Conservation (phyloP, 2,329 filamentous ascomycete genomes). For the Grosmannia clavigera region DNA sequence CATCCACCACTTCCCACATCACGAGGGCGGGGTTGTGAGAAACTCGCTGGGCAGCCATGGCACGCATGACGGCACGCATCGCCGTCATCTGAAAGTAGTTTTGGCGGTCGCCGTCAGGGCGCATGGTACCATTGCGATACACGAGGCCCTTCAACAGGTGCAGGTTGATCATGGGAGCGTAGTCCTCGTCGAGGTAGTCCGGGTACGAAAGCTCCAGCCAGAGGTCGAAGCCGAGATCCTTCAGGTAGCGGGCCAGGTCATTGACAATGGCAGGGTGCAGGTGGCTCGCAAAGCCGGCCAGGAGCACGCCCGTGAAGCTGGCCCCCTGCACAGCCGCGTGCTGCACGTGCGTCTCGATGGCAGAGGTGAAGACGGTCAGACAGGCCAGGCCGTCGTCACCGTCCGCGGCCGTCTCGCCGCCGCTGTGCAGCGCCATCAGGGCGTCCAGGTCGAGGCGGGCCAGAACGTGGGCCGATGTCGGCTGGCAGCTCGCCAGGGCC, state of each 20-base stretch:
- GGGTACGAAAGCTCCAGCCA: constrained; percentile 16
- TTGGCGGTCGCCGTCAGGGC: constrained; percentile 8
- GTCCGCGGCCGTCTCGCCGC: not conserved
- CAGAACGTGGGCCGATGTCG: not conserved
- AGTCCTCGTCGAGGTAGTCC: constrained; percentile 13
- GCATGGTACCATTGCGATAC: constrained; percentile 10
- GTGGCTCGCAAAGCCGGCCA: constrained; percentile 1
- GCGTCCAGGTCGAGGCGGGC: constrained; percentile 3
- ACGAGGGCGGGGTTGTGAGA: constrained; percentile 14
- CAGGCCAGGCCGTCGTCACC: not conserved
- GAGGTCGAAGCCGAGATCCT: constrained; percentile 13
- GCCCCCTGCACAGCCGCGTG: not conserved
- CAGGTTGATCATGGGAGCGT: constrained; percentile 10
- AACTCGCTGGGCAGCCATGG: constrained; percentile 16
- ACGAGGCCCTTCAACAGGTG: constrained; percentile 8
- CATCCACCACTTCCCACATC: constrained; percentile 17
- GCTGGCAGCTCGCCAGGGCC: constrained; percentile 15
- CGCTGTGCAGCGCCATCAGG: constrained; percentile 3
- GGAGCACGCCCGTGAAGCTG: not conserved
- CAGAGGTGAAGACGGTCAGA: not conserved
- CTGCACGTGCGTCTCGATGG: constrained; percentile 1
- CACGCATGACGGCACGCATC: constrained; percentile 17
- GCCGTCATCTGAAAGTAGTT: constrained; percentile 14
- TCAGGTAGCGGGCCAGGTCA: constrained; percentile 8
- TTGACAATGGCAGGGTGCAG: constrained; percentile 12